phyloP scores from a whole-genome alignment of 225 moss, liverwort and hornwort species.

The Lunularia cruciata region DNA sequence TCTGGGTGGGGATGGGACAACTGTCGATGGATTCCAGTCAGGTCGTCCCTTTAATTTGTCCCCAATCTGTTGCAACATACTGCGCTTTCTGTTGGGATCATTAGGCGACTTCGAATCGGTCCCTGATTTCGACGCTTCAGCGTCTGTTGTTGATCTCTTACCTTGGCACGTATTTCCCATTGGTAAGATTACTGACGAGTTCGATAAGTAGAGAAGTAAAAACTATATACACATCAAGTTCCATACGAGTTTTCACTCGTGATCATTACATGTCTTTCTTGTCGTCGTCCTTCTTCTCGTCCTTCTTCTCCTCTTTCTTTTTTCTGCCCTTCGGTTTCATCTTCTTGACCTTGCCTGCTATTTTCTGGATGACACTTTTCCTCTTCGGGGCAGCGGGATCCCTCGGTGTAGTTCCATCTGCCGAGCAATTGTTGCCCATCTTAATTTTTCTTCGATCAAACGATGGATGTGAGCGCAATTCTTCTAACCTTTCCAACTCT shows the following conservation, averaged over 20 bases:
- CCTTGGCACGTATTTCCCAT: conserved; percentile 14
- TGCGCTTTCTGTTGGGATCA: not conserved
- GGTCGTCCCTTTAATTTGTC: conserved; percentile 8
- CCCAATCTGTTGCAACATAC: not conserved
- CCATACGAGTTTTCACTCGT: conserved; percentile 3
- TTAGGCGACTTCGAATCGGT: not conserved
- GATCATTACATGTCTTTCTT: not conserved
- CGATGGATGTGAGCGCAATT: not conserved
- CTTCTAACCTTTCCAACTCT: not conserved
- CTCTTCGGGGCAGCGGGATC: conserved; percentile 9
- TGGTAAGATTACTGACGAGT: not conserved
- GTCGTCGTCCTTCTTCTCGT: conserved; percentile 1
- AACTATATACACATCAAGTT: conserved; percentile 10
- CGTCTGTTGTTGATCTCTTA: not conserved
- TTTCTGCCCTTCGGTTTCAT: conserved; percentile 26
- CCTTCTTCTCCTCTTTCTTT: conserved; percentile 15
- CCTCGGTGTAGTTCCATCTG: not conserved
- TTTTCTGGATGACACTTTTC: conserved; percentile 22
- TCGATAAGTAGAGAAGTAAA: not conserved
- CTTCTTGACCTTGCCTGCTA: conserved; percentile 22
- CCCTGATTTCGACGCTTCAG: not conserved
- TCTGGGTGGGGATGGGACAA: not conserved
- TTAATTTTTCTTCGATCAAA: not conserved
- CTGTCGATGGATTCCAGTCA: conserved; percentile 14
- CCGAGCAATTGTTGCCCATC: conserved; percentile 24